A percentile compares a stretch with the other conserved stretches of the same genome.
Evolutionary conservation across 2,329 filamentous ascomycete species (phyloP).

Genomic region (Diaporthe helianthi): DNA sequence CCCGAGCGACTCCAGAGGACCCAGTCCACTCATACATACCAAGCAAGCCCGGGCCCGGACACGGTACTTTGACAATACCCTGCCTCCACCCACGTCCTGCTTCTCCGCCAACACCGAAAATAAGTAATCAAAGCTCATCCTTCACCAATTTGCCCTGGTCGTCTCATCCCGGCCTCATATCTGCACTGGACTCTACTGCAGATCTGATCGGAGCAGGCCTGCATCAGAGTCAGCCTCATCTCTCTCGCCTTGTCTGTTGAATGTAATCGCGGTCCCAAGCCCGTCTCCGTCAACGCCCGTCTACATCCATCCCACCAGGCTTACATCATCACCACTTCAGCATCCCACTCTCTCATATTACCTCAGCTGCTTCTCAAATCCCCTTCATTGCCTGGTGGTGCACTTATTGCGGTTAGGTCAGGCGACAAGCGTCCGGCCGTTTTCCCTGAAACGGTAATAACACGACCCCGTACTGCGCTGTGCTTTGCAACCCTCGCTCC

Average conservation of each 20-base stretch:
- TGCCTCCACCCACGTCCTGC: slow-evolving; percentile 12
- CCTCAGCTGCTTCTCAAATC: slow-evolving; percentile 4
- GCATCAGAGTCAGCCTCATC: slow-evolving; percentile 26
- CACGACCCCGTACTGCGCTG: background rate
- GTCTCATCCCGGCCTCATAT: slow-evolving; percentile 13
- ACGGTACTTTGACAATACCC: slow-evolving; percentile 19
- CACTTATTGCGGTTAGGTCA: slow-evolving; percentile 22
- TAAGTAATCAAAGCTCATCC: slow-evolving; percentile 26
- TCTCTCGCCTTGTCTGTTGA: slow-evolving; percentile 11
- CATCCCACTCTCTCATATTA: background rate
- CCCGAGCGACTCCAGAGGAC: background rate
- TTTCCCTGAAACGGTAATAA: slow-evolving; percentile 28
- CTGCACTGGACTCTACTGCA: slow-evolving; percentile 18
- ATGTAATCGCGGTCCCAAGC: slow-evolving; percentile 5
- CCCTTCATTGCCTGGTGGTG: background rate
- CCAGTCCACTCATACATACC: slow-evolving; percentile 27
- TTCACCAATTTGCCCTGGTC: slow-evolving; percentile 14
- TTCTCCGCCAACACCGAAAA: slow-evolving; percentile 28
- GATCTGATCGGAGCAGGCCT: slow-evolving; percentile 23
- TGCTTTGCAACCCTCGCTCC: background rate
- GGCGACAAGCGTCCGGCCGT: slow-evolving; percentile 29
- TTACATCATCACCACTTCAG: slow-evolving; percentile 33
- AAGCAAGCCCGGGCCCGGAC: background rate
- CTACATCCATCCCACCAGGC: slow-evolving; percentile 12
- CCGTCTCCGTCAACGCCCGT: background rate